phyloP scores from a whole-genome alignment of 306 rosid genomes.

The Purshia tridentata region DNA sequence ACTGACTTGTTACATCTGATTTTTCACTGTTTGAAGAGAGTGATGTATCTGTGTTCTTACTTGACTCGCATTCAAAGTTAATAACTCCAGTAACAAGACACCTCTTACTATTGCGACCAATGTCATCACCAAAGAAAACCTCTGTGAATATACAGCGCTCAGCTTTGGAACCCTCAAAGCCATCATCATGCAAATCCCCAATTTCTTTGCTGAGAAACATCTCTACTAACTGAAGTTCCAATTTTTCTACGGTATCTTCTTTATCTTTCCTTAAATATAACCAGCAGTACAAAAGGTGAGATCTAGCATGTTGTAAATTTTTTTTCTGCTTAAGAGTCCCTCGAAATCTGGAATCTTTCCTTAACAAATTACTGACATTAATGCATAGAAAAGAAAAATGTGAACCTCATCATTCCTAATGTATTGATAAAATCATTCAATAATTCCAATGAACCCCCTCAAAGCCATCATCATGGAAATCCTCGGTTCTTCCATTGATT shows the following conservation, averaged over 20 bases:
- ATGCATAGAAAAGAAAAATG: background rate
- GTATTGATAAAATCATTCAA: background rate
- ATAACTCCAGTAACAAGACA: conserved; percentile 58
- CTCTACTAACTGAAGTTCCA: conserved; percentile 30
- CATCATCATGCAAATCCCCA: conserved; percentile 67
- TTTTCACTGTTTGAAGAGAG: conserved; percentile 72
- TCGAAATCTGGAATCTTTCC: conserved; percentile 13
- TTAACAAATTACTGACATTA: conserved; percentile 18
- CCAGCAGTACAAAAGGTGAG: conserved; percentile 31
- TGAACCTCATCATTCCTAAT: conserved; percentile 21
- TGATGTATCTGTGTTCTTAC: conserved; percentile 57
- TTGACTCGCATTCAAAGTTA: conserved; percentile 60
- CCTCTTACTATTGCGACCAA: conserved; percentile 43
- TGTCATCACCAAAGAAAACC: conserved; percentile 54
- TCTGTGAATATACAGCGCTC: conserved; percentile 73
- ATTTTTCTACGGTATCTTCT: conserved; percentile 30
- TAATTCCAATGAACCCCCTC: background rate
- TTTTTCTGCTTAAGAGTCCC: conserved; percentile 13
- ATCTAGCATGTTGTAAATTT: conserved; percentile 18
- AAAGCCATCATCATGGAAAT: background rate
- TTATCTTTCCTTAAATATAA: conserved; percentile 36
- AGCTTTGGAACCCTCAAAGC: conserved; percentile 72
- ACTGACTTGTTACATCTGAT: conserved; percentile 52
- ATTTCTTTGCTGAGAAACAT: conserved; percentile 46
- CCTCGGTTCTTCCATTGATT: background rate